Percentiles rank a stretch among this genome's conserved stretches.
phyloP scores from a whole-genome alignment of 2,329 filamentous ascomycete species.

The Parastagonospora nodorum region DNA sequence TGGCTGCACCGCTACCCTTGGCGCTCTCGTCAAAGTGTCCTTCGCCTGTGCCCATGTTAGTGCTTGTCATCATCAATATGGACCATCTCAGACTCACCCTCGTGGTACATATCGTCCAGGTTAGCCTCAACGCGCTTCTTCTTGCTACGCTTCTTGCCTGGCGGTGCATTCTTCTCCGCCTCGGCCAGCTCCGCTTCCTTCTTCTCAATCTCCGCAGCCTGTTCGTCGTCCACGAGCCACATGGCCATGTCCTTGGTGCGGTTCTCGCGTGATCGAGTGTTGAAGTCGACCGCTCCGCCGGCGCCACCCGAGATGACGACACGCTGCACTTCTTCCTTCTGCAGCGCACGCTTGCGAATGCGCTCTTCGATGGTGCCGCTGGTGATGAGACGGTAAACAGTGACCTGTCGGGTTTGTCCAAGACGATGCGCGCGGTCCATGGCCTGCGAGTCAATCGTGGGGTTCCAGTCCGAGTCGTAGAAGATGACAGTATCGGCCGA shows the following conservation, averaged over 20 bases:
- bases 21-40: slow-evolving; percentile 92
- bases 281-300: slow-evolving; percentile 89
- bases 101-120: slow-evolving; percentile 98
- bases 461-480: slow-evolving; percentile 99
- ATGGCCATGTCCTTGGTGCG: slow-evolving; percentile 97
- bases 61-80: background rate
- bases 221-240: slow-evolving; percentile 97
- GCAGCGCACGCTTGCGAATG: slow-evolving; percentile 92
- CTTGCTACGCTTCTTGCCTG: slow-evolving; percentile 63
- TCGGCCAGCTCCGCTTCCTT: slow-evolving; percentile 85
- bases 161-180: slow-evolving; percentile 59
- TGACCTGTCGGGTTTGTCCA: slow-evolving; percentile 93
- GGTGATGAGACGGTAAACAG: slow-evolving; percentile 96
- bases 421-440: slow-evolving; percentile 99
- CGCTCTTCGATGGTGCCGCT: slow-evolving; percentile 96
- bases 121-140: slow-evolving; percentile 64
- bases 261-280: slow-evolving; percentile 87
- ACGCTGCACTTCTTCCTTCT: slow-evolving; percentile 98
- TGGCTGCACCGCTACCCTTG: slow-evolving; percentile 84
- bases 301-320: slow-evolving; percentile 92
- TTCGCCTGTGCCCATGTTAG: slow-evolving; percentile 69
- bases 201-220: slow-evolving; percentile 90
- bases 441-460: slow-evolving; percentile 96
- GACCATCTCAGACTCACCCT: slow-evolving; percentile 69
- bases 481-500: slow-evolving; percentile 98